Base-by-base conservation (phyloP, 2,329 filamentous ascomycete species). In the Aspergillus spinulosporus region DNA sequence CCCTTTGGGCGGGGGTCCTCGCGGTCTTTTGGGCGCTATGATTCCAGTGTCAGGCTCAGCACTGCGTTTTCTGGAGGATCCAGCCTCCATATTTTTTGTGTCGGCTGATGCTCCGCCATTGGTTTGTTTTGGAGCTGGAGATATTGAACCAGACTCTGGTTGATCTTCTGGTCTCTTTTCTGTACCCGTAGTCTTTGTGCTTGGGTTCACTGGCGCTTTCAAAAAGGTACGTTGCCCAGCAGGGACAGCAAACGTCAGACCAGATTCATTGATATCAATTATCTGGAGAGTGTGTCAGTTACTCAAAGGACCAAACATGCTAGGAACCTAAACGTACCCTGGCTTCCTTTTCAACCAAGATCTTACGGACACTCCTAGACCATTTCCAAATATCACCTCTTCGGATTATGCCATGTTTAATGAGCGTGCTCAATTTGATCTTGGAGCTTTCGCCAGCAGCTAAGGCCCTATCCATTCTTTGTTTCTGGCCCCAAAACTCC, bases 401-500 rank as follows among this genome's bases (percentile, higher is more conserved):
- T 37, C 63, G 66, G 52, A 78, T 62, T 15, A 76, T 58, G 2
- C 68, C 71, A 49, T 73, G 62, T 28, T 68, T 57, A 54, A 76
- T 65, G 40, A 78, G 55, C 11, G 67, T 70, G 15, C 62, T 63
- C 28, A 78, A 50, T 55, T 72, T 77, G 11, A 78, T 66, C 34
- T 70, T 73, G 4, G 71, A 70, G 56, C 72, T 74, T 54, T 79
- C 73, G 3, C 77, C 77, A 6, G 77, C 74, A 51, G 66, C n/a
- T 14, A 73, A 59, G 7, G 56, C 57, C 36, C 59, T 62, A 43
- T 67, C 63, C 36, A 74, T 57, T 57, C 70, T 75, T 66, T 77
- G 75, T 59, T 82, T 83, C 66, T 84, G 79, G 0, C 83, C 83
- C 81, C 83, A 86, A 61, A 80, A 82, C 54, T 76, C 67, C 66